Conservation (phyloP, 192 early-diverging fungal species). For the Mortierella claussenii region DNA sequence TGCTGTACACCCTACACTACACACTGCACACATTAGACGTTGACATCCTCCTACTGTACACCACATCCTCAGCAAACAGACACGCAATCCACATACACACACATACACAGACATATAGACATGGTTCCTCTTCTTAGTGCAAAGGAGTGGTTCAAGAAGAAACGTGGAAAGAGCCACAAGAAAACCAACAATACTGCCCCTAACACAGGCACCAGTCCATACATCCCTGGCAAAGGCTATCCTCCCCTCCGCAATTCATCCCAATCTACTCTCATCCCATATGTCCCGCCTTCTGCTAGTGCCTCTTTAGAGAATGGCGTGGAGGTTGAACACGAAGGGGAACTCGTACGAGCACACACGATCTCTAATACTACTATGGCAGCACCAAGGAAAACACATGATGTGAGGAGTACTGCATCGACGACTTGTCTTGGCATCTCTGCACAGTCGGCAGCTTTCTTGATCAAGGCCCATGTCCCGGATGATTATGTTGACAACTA, state of each 20-base stretch:
- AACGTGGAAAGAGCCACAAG: constrained; percentile 7
- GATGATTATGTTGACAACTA: not conserved
- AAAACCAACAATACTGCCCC: not conserved
- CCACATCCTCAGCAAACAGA: not conserved
- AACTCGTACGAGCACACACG: too few relatives aligned
- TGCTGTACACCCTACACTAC: not conserved
- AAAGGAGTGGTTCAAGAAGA: constrained; percentile 21
- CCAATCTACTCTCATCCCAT: constrained; percentile 7
- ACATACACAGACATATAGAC: not conserved
- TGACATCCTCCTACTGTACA: not conserved
- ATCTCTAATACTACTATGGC: not conserved
- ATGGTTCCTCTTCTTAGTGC: constrained; percentile 18
- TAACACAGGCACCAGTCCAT: not conserved
- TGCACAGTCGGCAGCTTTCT: not conserved
- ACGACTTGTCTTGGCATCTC: constrained; percentile 3
- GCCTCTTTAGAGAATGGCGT: not conserved
- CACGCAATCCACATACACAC: not conserved
- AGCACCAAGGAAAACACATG: not conserved
- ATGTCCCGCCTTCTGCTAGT: constrained; percentile 2
- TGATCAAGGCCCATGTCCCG: not conserved
- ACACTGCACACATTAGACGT: not conserved
- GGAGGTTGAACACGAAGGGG: not conserved
- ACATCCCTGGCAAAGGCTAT: constrained; percentile 11
- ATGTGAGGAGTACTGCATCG: not conserved
- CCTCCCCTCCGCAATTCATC: constrained; percentile 12